Evolutionary conservation across 1,284 basidiomycete species (phyloP).

Genomic region (Leccinum subfulvum): DNA sequence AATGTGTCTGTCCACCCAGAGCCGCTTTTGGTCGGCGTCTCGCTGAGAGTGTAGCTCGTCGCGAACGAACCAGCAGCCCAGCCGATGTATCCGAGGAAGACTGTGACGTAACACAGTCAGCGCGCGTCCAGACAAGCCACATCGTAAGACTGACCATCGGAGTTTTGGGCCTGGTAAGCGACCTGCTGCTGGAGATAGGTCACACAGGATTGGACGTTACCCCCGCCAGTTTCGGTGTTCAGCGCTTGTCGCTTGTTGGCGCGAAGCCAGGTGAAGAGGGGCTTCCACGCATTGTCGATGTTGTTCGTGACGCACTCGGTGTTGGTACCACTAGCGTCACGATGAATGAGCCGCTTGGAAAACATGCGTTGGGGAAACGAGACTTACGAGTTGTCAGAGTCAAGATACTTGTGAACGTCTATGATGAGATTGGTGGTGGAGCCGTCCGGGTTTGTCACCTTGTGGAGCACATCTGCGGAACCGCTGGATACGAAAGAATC

Average conservation of each 20-base stretch:
- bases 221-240: constrained; percentile 64
- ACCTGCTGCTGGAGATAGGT: constrained; percentile 48
- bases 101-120: constrained; percentile 15
- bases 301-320: constrained; percentile 50
- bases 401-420: constrained; percentile 67
- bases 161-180: constrained; percentile 50
- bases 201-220: constrained; percentile 48
- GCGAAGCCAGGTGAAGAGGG: constrained; percentile 50
- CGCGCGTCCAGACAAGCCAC: neutral
- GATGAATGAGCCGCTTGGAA: constrained; percentile 5
- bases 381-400: constrained; percentile 50
- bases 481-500: constrained; percentile 53
- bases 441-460: constrained; percentile 54
- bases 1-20: constrained; percentile 43
- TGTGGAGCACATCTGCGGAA: constrained; percentile 50
- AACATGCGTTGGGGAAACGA: constrained; percentile 7
- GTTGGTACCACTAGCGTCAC: constrained; percentile 21
- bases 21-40: constrained; percentile 39
- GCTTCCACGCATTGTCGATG: constrained; percentile 47
- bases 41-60: constrained; percentile 36
- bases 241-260: constrained; percentile 57
- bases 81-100: constrained; percentile 44
- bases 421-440: constrained; percentile 50
- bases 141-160: constrained; percentile 40
- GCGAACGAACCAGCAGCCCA: constrained; percentile 44